These are phyloP conservation scores for Hyaloperonospora brassicae DNA, from an alignment of 352 stramenopile species.

Conservation along the genomic window DNA sequence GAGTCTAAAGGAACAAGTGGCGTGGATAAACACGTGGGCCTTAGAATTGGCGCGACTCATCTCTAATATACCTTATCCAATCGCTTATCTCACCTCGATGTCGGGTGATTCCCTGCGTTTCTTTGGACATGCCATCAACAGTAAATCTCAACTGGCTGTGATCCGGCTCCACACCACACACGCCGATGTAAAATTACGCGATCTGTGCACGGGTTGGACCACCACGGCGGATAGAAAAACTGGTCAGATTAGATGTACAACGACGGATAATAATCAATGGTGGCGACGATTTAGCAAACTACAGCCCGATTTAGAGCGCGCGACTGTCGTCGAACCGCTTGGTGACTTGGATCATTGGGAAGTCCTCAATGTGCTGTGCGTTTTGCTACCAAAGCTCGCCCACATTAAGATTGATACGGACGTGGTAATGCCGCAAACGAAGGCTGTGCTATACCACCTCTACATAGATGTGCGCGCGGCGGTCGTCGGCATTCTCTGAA, in stretches of 20 bases:
- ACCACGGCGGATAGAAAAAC: not conserved
- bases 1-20: not conserved
- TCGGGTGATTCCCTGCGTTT: not conserved
- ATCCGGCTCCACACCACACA: no score
- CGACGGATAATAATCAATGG: not conserved
- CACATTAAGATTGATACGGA: not conserved
- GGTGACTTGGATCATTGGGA: not conserved
- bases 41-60: not conserved
- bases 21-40: not conserved
- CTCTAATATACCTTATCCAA: not conserved
- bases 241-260: not conserved
- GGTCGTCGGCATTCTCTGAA: not conserved
- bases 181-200: not conserved
- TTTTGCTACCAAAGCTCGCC: not conserved
- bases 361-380: not conserved
- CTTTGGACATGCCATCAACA: conserved; percentile 1
- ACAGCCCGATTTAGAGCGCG: not conserved
- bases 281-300: not conserved
- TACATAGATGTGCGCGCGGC: not conserved
- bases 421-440: not conserved
- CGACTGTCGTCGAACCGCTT: conserved; percentile 1
- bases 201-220: conserved; percentile 1
- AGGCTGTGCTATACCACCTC: not conserved
- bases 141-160: not conserved
- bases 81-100: not conserved